Conservation (phyloP, 2,329 filamentous ascomycete species). For the Trichophyton rubrum region DNA sequence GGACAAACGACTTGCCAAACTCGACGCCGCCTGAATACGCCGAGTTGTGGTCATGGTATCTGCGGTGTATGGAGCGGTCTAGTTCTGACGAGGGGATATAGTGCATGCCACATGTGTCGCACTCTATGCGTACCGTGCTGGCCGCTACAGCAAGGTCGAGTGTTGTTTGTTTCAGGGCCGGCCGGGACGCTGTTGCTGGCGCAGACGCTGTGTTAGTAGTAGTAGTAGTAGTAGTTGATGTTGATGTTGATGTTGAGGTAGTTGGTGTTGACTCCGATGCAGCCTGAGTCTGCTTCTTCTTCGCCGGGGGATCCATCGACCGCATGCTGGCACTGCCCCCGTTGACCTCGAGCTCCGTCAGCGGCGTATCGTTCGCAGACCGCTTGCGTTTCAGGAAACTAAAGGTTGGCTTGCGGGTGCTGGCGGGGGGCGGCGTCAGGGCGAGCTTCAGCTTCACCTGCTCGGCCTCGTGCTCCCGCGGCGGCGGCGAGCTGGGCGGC, state of each 20-base stretch:
- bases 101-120: constrained; percentile 52
- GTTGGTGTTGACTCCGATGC: too few species aligned
- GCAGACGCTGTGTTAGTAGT: too few species aligned
- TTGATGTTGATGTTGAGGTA: neutral
- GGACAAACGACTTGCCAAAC: constrained; percentile 45
- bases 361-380: constrained; percentile 17
- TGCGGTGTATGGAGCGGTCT: constrained; percentile 50
- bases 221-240: too few species aligned
- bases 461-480: neutral
- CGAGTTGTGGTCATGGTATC: constrained; percentile 46
- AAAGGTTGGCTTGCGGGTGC: constrained; percentile 39
- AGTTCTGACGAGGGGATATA: constrained; percentile 51
- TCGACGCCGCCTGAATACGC: constrained; percentile 50
- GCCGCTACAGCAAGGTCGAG: constrained; percentile 40
- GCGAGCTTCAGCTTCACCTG: constrained; percentile 17
- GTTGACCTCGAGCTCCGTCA: constrained; percentile 33
- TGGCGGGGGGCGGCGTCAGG: constrained; percentile 30
- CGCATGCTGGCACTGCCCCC: constrained; percentile 28
- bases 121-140: constrained; percentile 43
- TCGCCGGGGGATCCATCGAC: constrained; percentile 25
- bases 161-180: constrained; percentile 45
- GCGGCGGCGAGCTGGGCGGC: constrained; percentile 40
- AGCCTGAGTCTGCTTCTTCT: constrained; percentile 15
- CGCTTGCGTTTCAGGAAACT: constrained; percentile 38
- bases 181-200: constrained; percentile 12